Percentiles rank a stretch among this genome's conserved stretches.
These are phyloP conservation scores for Penicillium steckii DNA, from an alignment of 495 filamentous ascomycete genomes.

Conservation along the genomic window DNA sequence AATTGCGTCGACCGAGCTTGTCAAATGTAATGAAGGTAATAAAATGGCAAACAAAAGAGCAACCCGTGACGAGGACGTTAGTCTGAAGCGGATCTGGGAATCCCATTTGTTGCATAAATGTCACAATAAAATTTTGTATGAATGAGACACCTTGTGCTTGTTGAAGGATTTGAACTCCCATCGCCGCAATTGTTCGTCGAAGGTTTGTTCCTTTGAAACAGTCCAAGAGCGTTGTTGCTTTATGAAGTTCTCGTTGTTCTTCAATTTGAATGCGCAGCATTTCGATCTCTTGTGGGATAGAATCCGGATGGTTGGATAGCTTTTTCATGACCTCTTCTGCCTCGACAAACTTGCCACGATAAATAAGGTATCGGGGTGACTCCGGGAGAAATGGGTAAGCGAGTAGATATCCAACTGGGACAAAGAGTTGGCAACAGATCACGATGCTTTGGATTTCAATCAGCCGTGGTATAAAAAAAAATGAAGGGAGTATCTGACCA, in stretches of 20 bases:
- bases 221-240: slow-evolving; percentile 6
- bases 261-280: slow-evolving; percentile 5
- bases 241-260: slow-evolving; percentile 3
- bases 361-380: slow-evolving; percentile 58
- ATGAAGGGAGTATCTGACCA: not conserved
- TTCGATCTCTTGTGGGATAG: slow-evolving; percentile 1
- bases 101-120: slow-evolving; percentile 20
- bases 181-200: slow-evolving; percentile 47
- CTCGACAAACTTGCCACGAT: slow-evolving; percentile 43
- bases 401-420: slow-evolving; percentile 46
- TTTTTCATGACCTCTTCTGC: slow-evolving; percentile 25
- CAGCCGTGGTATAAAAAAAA: not conserved
- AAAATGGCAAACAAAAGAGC: slow-evolving; percentile 52
- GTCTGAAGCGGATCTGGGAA: slow-evolving; percentile 44
- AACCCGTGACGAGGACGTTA: slow-evolving; percentile 49
- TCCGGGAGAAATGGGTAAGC: slow-evolving; percentile 60
- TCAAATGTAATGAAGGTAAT: slow-evolving; percentile 53
- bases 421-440: slow-evolving; percentile 21
- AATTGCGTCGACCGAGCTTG: slow-evolving; percentile 50
- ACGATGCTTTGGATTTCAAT: not conserved
- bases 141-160: slow-evolving; percentile 61
- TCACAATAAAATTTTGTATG: slow-evolving; percentile 31
- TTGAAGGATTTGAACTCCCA: slow-evolving; percentile 53
- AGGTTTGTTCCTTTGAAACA: slow-evolving; percentile 48
- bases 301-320: not conserved